These are phyloP conservation scores for Rutstroemia sp. DNA, from an alignment of 2,329 filamentous ascomycete species.

Conservation along the genomic window DNA sequence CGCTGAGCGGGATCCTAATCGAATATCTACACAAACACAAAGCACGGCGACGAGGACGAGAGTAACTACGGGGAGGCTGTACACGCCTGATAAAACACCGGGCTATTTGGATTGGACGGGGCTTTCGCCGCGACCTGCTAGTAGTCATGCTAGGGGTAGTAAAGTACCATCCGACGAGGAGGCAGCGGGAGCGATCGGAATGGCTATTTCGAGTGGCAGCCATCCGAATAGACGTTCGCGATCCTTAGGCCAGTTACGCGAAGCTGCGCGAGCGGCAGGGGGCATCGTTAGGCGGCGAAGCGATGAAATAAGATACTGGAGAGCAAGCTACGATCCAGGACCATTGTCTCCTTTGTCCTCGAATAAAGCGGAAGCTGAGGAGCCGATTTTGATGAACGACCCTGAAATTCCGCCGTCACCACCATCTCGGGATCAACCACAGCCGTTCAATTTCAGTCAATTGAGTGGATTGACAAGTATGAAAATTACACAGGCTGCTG, in stretches of 20 bases:
- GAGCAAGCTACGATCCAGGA: constrained; percentile 49
- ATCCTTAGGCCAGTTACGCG: constrained; percentile 48
- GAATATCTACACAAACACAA: constrained; percentile 42
- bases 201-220: constrained; percentile 51
- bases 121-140: constrained; percentile 54
- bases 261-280: constrained; percentile 28
- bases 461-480: constrained; percentile 42
- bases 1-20: constrained; percentile 36
- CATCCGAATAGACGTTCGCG: constrained; percentile 47
- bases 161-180: constrained; percentile 27
- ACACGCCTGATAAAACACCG: constrained; percentile 32
- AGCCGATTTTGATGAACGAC: constrained; percentile 29
- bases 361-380: constrained; percentile 32
- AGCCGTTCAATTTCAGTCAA: constrained; percentile 49
- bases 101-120: constrained; percentile 42
- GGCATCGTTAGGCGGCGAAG: constrained; percentile 44
- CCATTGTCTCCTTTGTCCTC: constrained; percentile 46
- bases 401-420: constrained; percentile 14
- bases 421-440: constrained; percentile 32
- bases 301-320: constrained; percentile 58
- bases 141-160: constrained; percentile 45
- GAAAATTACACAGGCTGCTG: constrained; percentile 50
- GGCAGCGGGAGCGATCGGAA: constrained; percentile 40
- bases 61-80: constrained; percentile 34
- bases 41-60: constrained; percentile 29